phyloP scores from a whole-genome alignment of 2,329 filamentous ascomycete genomes.

The Ilyonectria mors-panacis region DNA sequence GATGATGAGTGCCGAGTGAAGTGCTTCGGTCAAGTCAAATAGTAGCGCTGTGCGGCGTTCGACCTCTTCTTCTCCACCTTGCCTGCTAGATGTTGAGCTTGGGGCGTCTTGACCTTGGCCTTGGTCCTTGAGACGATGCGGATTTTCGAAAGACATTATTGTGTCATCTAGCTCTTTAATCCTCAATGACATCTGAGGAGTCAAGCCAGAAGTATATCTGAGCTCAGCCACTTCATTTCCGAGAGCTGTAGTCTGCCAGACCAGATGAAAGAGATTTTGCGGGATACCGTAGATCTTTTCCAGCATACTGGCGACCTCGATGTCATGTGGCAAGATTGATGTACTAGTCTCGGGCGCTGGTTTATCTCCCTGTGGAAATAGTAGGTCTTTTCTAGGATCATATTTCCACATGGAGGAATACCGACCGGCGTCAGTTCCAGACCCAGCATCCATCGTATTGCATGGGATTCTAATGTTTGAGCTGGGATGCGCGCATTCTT shows the following conservation, averaged over 20 bases:
- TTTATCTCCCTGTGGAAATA: neutral
- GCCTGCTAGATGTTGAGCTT: too few species aligned
- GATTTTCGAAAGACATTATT: neutral
- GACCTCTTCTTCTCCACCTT: neutral
- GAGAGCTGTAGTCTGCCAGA: conserved; percentile 8
- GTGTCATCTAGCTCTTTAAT: neutral
- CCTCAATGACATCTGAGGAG: neutral
- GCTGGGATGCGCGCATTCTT: neutral
- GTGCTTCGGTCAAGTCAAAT: conserved; percentile 1
- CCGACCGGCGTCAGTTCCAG: neutral
- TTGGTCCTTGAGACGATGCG: neutral
- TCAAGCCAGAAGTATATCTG: neutral
- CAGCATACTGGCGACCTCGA: neutral
- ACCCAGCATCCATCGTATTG: neutral
- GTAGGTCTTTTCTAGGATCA: neutral
- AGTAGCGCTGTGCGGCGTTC: neutral
- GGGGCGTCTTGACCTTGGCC: neutral
- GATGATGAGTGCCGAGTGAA: neutral
- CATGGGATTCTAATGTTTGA: neutral
- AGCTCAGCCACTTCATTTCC: conserved; percentile 2
- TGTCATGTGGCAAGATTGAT: neutral
- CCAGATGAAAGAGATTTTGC: conserved; percentile 1
- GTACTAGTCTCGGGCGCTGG: neutral
- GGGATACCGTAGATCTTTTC: conserved; percentile 7
- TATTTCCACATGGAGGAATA: conserved; percentile 2